A percentile compares a stretch with the other conserved stretches of the same genome.
These are phyloP conservation scores for Spathaspora girioi DNA, from an alignment of 805 yeast species.

Conservation along the genomic window DNA sequence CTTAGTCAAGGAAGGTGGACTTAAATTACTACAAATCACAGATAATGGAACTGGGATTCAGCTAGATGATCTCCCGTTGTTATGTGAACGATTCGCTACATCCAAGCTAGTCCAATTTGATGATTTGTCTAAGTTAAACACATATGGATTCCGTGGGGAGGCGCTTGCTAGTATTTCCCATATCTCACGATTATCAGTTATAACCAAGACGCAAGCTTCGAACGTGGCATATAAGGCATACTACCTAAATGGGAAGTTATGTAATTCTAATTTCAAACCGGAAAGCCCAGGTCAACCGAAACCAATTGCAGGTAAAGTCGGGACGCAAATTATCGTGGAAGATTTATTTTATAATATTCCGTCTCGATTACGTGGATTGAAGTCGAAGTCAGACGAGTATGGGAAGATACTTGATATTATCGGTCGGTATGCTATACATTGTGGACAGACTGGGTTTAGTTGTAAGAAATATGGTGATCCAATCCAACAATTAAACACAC, in stretches of 20 bases:
- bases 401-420: constrained; percentile 75
- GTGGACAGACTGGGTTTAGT: constrained; percentile 63
- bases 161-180: constrained; percentile 94
- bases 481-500: constrained; percentile 58
- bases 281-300: constrained; percentile 43
- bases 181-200: constrained; percentile 74
- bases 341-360: constrained; percentile 89
- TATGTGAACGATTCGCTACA: constrained; percentile 93
- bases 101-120: constrained; percentile 75
- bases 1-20: constrained; percentile 86
- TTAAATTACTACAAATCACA: constrained; percentile 77
- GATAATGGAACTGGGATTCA: constrained; percentile 87
- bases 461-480: constrained; percentile 80
- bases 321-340: constrained; percentile 82
- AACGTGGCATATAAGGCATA: constrained; percentile 68
- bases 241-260: constrained; percentile 65
- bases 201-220: constrained; percentile 61
- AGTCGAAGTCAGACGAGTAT: constrained; percentile 70
- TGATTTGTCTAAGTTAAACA: constrained; percentile 65
- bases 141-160: constrained; percentile 96
- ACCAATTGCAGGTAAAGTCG: constrained; percentile 82
- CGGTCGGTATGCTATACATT: constrained; percentile 78
- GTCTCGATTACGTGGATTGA: constrained; percentile 65
- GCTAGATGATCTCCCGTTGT: constrained; percentile 65
- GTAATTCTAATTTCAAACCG: constrained; percentile 39